Evolutionary conservation across 495 filamentous ascomycete species (phyloP), one percentile per base, ranked within the genome.

Genomic region (Margaritispora aquatica): DNA sequence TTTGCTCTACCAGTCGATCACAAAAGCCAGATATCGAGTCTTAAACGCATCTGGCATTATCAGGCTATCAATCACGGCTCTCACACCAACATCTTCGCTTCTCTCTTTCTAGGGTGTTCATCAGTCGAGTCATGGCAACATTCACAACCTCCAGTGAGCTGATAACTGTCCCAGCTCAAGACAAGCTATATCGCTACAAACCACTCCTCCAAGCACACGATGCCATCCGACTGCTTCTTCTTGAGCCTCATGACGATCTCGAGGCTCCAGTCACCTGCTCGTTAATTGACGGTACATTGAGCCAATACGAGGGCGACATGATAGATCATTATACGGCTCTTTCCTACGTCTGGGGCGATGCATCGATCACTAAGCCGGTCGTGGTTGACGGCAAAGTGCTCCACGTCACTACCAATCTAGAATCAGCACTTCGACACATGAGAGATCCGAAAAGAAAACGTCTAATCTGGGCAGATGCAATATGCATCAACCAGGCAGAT

Each of bases 311-410:
- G 1, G 38, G 61, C 7, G 62, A 66, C 23, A 41, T 70, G 3
- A 54, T 66, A 2, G 61, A 66, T 5, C 54, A 44, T 1, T 68
- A 68, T 26, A 58, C 51, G 0, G 68, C 68, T 22, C 51, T 70
- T 1, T 70, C 68, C 2, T 70, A 70, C 48, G 63, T 68, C 20
- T 70, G 66, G 68, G 66, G 68, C 5, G 27, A 41, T 22, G 15
- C 29, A 21, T 2, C 15, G 1, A 38, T 36, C 19, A 36, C 31
- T 15, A 26, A 19, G 7, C 55, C 56, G 11, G 47, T 58, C 20
- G 22, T 38, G 4, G 26, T 58, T 8, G 47, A 58, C 21, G 47
- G 38, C 5, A 22, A 23, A 5, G 51, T 21, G 4, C 38, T 55
- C 26, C 1, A 27, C 17, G 26, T 60, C 9, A 60, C 51, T 1